Evolutionary conservation across 2,329 filamentous ascomycete species (phyloP).

Genomic region (Mycogone perniciosa): DNA sequence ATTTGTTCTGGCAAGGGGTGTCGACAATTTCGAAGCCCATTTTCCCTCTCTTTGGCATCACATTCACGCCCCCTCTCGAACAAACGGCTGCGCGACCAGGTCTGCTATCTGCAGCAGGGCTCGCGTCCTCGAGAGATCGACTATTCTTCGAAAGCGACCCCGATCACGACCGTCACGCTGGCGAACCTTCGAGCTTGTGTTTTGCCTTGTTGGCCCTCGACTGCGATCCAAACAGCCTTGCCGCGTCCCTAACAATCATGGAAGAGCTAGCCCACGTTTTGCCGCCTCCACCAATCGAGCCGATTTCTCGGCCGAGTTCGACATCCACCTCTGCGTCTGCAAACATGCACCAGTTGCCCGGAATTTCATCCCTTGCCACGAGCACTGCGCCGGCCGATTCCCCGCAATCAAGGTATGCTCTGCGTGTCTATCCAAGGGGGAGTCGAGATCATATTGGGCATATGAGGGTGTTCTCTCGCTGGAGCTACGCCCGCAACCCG

Average conservation of each 20-base stretch:
- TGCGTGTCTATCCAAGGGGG: neutral
- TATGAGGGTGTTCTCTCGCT: neutral
- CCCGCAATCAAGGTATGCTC: constrained; percentile 30
- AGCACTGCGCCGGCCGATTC: constrained; percentile 33
- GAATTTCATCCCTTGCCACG: constrained; percentile 39
- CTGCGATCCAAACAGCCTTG: constrained; percentile 6
- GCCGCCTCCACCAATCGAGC: constrained; percentile 36
- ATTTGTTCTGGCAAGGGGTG: too few species aligned
- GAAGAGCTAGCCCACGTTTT: constrained; percentile 40
- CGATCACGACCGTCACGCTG: constrained; percentile 6
- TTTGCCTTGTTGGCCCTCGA: constrained; percentile 4
- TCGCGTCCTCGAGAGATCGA: neutral
- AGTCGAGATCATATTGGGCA: neutral
- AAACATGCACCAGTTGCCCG: constrained; percentile 38
- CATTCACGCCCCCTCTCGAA: constrained; percentile 1
- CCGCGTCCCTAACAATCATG: constrained; percentile 29
- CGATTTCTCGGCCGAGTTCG: constrained; percentile 44
- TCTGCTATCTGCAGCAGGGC: too few species aligned
- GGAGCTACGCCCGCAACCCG: neutral
- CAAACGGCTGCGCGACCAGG: too few species aligned
- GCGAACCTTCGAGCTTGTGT: constrained; percentile 5
- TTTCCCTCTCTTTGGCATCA: neutral
- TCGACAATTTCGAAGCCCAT: neutral
- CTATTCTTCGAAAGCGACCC: neutral
- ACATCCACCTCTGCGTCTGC: constrained; percentile 41